These are phyloP conservation scores for Myxozyma mucilagina DNA, from an alignment of 805 yeast species.

Conservation along the genomic window DNA sequence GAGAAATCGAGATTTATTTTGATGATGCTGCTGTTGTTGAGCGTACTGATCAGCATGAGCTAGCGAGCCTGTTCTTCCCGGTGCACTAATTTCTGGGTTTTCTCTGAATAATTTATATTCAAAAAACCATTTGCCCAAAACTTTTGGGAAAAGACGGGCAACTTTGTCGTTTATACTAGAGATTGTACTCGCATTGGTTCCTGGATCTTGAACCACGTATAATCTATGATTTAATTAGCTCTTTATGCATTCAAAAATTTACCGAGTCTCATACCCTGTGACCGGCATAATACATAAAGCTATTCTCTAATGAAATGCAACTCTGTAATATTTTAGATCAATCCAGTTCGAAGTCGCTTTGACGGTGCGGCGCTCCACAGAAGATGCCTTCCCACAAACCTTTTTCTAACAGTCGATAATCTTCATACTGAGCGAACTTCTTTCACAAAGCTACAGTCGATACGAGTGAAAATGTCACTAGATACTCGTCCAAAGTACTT, in stretches of 20 bases:
- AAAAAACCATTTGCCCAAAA: slow-evolving; percentile 66
- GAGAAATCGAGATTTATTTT: slow-evolving; percentile 29
- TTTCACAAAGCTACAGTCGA: not conserved
- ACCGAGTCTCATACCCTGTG: slow-evolving; percentile 3
- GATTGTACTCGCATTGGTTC: slow-evolving; percentile 46
- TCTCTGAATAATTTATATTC: slow-evolving; percentile 67
- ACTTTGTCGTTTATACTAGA: slow-evolving; percentile 69
- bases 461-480: no score
- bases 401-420: not conserved
- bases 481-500: not conserved
- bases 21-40: not conserved
- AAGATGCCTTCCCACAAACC: not conserved
- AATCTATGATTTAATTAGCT: slow-evolving; percentile 4
- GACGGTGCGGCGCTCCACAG: not conserved
- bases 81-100: slow-evolving; percentile 47
- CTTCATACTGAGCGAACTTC: not conserved
- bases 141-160: slow-evolving; percentile 63
- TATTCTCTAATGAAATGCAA: not conserved
- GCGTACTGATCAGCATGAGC: not conserved
- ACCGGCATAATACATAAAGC: slow-evolving; percentile 5
- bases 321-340: not conserved
- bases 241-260: not conserved
- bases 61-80: slow-evolving; percentile 2
- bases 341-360: not conserved
- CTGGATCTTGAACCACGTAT: slow-evolving; percentile 16